These are phyloP conservation scores for Leishmania tarentolae DNA, from an alignment of 208 protist genomes.

Conservation along the genomic window DNA sequence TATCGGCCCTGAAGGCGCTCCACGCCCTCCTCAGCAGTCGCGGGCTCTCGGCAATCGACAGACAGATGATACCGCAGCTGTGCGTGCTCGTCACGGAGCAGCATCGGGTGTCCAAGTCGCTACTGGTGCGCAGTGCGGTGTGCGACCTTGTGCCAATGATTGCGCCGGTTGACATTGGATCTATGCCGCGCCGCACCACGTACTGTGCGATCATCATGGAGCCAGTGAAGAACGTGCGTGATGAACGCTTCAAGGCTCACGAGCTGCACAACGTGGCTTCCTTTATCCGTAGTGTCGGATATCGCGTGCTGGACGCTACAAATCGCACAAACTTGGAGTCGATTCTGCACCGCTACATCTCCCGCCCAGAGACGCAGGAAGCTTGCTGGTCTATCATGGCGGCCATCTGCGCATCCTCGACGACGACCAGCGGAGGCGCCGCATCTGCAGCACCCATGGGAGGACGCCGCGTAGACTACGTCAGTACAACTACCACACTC, in stretches of 20 bases:
- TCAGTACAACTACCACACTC: conserved; percentile 1
- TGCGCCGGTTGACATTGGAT: conserved; percentile 74
- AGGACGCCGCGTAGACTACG: neutral
- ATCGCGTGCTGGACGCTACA: conserved; percentile 77
- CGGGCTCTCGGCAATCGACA: conserved; percentile 72
- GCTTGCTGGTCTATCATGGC: conserved; percentile 88
- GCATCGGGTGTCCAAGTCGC: conserved; percentile 79
- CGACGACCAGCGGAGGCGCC: neutral
- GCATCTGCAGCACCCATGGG: neutral
- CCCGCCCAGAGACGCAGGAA: conserved; percentile 83
- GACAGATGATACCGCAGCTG: conserved; percentile 76
- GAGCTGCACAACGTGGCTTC: conserved; percentile 84
- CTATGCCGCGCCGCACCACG: conserved; percentile 57
- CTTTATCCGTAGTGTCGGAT: conserved; percentile 84
- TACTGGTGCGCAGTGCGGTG: conserved; percentile 70
- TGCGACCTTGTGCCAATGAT: conserved; percentile 90
- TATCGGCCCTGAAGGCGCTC: conserved; percentile 73
- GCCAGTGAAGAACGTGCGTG: conserved; percentile 91
- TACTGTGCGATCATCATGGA: conserved; percentile 92
- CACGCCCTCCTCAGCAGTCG: conserved; percentile 80
- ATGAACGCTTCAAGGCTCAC: conserved; percentile 76
- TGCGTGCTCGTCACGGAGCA: conserved; percentile 88
- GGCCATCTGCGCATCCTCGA: conserved; percentile 66
- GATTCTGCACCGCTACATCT: conserved; percentile 87
- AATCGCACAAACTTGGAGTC: conserved; percentile 88